Base-by-base conservation (phyloP, 192 early-diverging fungal species). In the Linnemannia schmuckeri region DNA sequence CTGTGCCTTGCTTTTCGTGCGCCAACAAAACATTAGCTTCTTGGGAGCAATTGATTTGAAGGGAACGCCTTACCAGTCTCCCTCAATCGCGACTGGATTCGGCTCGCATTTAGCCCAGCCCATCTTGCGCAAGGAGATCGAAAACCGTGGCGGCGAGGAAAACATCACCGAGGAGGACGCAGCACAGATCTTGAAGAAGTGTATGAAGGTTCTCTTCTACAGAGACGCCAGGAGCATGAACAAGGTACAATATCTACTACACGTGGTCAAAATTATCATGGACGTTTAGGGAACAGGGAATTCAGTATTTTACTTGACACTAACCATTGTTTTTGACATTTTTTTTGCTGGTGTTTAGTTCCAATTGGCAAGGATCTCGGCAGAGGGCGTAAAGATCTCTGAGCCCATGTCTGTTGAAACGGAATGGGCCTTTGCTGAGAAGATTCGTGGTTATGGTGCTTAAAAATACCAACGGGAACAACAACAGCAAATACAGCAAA, bases 31-130 rank as follows among this genome's bases (percentile, higher is more conserved):
- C 18, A 46, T 46, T 77, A 90, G 90, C 27, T 97, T 98, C 90
- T 91, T 99, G 76, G 98, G 98, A 27, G 98, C 93, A 72, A 96
- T 98, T 63, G 97, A 99, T 88, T 89, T 97, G 44, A 94, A 95
- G 82, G 98, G 98, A 70, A 99, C 98, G 24, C 96, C 97, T n/a
- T 98, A 98, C 82, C 92, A 97, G 83, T 88, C 96, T 18, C 88
- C 94, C 22, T 97, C 95, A 18, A 96, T 99, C 81, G 96, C 98
- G 47, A 99, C 98, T 44, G 98, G 98, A 33, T 98, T 96, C 85
- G 98, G 98, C 35, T 93, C 90, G 44, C 93, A 98, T 85, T 88
- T 99, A 77, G 97, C 97, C 40, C 95, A 95, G 76, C 98, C 98
- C 41, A 93, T 99, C 73, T 88, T 99, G 87, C 93, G 98, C 89